phyloP scores from a whole-genome alignment of 164 flowering plant genomes.

The Macadamia integrifolia region DNA sequence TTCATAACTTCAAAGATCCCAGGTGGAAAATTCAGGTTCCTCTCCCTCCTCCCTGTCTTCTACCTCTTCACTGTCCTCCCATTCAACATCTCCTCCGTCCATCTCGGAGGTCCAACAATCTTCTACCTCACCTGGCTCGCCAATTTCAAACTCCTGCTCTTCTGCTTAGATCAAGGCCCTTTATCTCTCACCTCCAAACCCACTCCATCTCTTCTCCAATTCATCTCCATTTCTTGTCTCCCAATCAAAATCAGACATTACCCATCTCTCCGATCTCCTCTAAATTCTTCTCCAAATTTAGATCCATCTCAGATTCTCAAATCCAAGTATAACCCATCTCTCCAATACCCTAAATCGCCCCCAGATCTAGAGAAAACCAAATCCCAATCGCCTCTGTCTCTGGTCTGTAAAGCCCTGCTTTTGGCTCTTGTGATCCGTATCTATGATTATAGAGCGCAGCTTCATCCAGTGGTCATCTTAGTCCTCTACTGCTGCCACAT shows the following conservation, averaged over 20 bases:
- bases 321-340: too few relatives aligned
- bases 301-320: too few relatives aligned
- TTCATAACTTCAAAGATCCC: neutral
- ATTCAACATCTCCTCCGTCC: slow-evolving; percentile 8
- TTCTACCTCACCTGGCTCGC: slow-evolving; percentile 35
- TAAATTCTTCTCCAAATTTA: neutral
- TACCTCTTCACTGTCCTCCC: slow-evolving; percentile 8
- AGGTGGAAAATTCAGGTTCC: neutral
- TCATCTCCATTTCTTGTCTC: slow-evolving; percentile 14
- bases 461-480: too few relatives aligned
- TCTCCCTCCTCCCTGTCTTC: neutral
- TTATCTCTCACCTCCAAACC: neutral
- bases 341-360: too few relatives aligned
- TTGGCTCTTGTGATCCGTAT: too few relatives aligned
- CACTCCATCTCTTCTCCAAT: slow-evolving; percentile 3
- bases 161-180: slow-evolving; percentile 18
- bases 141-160: slow-evolving; percentile 33
- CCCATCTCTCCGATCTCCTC: neutral
- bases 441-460: too few relatives aligned
- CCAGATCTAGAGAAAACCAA: too few relatives aligned
- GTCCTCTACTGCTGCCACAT: too few relatives aligned
- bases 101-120: slow-evolving; percentile 10
- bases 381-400: too few relatives aligned
- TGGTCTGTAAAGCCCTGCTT: too few relatives aligned
- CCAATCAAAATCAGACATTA: slow-evolving; percentile 18